Evolutionary conservation across 352 stramenopile genomes (phyloP), one percentile per base, ranked within the genome.

Genomic region (Globisporangium irregulare): DNA sequence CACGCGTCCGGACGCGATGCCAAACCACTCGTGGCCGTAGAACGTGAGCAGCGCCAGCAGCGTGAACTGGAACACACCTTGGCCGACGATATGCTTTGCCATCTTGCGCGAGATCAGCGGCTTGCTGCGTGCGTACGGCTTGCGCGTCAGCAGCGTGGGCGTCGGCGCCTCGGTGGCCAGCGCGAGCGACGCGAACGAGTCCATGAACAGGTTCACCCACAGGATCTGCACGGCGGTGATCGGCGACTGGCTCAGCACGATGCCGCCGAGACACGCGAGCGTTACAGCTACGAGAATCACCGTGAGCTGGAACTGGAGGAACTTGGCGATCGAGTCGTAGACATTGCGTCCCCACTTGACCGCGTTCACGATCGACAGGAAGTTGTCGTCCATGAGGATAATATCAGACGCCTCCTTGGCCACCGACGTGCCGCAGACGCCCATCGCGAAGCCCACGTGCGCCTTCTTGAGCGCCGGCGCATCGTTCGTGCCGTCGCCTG

Each of bases 131-230:
- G 75, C 74, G 75, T 97, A 96, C 8, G 93, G 93, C 38, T 74
- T 77, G 48, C 90, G 74, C 9, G 91, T 69, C 25, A 98, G 75
- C 15, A 98, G 77, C 29, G 83, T 75, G 20, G 80, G 46, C 4
- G 76, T 80, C 8, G 93, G 93, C 22, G 86, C 74, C 77, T 98
- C 92, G 10, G 90, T 97, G 56, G 86, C 92, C 53, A 98, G 79
- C n/a, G 92, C 91, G 32, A 98, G 72, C 27, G 93, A 89, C 32
- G 90, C 92, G 74, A 97, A 92, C 9, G 87, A 95, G 77, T 98
- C 91, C 92, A 98, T 98, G 72, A 98, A 97, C 22, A 98, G 78
- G 71, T 98, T 98, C 43, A 98, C 89, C 91, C 91, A 98, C 10
- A 98, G 75, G 86, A 98, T 94, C 85, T 97, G 93, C 4, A 98